Conservation (phyloP, 441 rosid species). For the Erysimum pusillum region DNA sequence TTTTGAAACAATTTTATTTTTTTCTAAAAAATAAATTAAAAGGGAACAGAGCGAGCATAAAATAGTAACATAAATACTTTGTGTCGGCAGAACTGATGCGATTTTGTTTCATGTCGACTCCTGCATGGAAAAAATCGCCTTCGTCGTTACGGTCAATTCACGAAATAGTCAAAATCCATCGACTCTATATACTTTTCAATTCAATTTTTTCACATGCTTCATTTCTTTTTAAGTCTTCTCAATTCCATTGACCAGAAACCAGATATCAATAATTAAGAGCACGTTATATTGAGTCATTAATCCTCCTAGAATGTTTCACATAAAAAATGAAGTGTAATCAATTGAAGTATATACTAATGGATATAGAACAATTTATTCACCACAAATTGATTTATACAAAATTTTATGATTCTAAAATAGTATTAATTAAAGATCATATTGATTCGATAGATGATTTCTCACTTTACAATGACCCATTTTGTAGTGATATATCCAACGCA, state of each 20-base stretch:
- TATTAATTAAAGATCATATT: no score
- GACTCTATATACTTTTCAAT: neutral
- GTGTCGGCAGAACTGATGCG: slow-evolving; percentile 2
- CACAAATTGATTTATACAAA: neutral
- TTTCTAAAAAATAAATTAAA: no score
- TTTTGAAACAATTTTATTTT: no score
- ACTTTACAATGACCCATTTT: neutral
- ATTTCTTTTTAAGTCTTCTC: neutral
- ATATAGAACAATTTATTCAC: neutral
- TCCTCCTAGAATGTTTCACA: neutral
- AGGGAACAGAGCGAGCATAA: neutral
- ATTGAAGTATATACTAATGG: neutral
- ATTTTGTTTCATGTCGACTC: neutral
- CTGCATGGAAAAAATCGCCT: neutral
- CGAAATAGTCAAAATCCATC: neutral
- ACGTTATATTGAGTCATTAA: neutral
- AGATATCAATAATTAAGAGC: neutral
- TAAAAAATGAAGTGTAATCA: neutral
- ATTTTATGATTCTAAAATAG: neutral
- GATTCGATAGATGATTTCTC: neutral
- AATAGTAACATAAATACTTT: neutral
- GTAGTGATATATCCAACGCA: neutral
- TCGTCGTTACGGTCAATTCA: neutral
- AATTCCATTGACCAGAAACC: neutral
- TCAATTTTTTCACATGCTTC: neutral